phyloP scores from a whole-genome alignment of 257 asterid genomes.

The Mentha longifolia region DNA sequence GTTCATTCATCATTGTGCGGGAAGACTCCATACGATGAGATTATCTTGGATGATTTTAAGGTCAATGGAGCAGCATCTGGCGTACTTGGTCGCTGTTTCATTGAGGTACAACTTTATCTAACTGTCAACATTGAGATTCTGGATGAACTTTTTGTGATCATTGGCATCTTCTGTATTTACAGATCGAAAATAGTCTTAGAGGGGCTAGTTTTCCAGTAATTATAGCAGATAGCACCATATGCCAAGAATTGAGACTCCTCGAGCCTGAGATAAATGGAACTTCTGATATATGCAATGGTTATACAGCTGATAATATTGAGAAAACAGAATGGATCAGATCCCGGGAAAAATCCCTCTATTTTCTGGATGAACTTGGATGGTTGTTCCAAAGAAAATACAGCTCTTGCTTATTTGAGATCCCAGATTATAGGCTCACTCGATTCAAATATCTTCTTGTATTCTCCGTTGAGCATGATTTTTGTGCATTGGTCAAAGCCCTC shows the following conservation, averaged over 20 bases:
- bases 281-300: slow-evolving; percentile 32
- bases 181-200: slow-evolving; percentile 74
- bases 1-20: slow-evolving; percentile 41
- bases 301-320: slow-evolving; percentile 39
- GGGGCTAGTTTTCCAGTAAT: slow-evolving; percentile 77
- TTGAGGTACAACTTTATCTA: slow-evolving; percentile 59
- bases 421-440: slow-evolving; percentile 58
- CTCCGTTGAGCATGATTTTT: slow-evolving; percentile 79
- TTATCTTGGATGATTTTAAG: slow-evolving; percentile 55
- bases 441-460: slow-evolving; percentile 72
- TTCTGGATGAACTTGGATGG: slow-evolving; percentile 93
- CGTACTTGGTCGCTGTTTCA: slow-evolving; percentile 75
- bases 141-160: not conserved
- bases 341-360: slow-evolving; percentile 60
- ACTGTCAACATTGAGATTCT: slow-evolving; percentile 6
- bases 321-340: slow-evolving; percentile 41
- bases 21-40: slow-evolving; percentile 49
- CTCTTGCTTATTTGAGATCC: slow-evolving; percentile 52
- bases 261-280: slow-evolving; percentile 61
- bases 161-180: slow-evolving; percentile 28
- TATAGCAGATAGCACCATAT: slow-evolving; percentile 74
- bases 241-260: slow-evolving; percentile 72
- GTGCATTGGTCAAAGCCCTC: slow-evolving; percentile 69
- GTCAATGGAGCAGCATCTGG: slow-evolving; percentile 42
- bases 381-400: slow-evolving; percentile 73